These are phyloP conservation scores for Hypoxylon crocopeplum DNA, from an alignment of 495 filamentous ascomycete species.

Conservation along the genomic window DNA sequence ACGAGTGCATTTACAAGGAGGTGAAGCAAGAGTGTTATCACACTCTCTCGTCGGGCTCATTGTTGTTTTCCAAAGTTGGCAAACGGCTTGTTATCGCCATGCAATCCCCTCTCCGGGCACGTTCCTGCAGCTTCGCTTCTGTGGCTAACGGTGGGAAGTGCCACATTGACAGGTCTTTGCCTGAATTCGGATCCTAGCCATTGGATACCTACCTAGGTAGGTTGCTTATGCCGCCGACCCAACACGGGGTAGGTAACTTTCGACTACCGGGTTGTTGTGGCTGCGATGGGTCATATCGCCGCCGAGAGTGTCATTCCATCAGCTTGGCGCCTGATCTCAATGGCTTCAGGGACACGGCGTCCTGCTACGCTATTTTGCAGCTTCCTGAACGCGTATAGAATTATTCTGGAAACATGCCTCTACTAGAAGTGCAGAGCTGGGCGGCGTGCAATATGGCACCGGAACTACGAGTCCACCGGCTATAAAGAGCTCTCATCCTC, in stretches of 20 bases:
- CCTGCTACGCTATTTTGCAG: conserved; percentile 13
- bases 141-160: not conserved
- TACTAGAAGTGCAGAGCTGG: not conserved
- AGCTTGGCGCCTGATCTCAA: conserved; percentile 21
- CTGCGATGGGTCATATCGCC: conserved; percentile 29
- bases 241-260: conserved; percentile 19
- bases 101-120: conserved; percentile 4
- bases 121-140: conserved; percentile 26
- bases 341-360: conserved; percentile 1
- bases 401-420: conserved; percentile 21
- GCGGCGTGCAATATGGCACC: conserved; percentile 4
- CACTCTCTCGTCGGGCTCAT: conserved; percentile 3
- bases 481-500: conserved; percentile 23
- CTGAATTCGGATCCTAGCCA: conserved; percentile 18
- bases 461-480: conserved; percentile 11
- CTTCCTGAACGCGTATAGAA: conserved; percentile 32
- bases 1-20: not conserved
- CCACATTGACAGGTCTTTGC: conserved; percentile 13
- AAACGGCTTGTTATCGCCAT: conserved; percentile 25
- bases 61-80: conserved; percentile 27
- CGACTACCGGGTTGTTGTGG: conserved; percentile 14
- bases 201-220: no score
- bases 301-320: conserved; percentile 32
- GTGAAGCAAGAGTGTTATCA: conserved; percentile 14
- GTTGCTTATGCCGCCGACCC: conserved; percentile 2